A percentile compares a stretch with the other conserved stretches of the same genome.
Evolutionary conservation across 306 rosid species (phyloP).

Genomic region (Adenanthera pavonina): DNA sequence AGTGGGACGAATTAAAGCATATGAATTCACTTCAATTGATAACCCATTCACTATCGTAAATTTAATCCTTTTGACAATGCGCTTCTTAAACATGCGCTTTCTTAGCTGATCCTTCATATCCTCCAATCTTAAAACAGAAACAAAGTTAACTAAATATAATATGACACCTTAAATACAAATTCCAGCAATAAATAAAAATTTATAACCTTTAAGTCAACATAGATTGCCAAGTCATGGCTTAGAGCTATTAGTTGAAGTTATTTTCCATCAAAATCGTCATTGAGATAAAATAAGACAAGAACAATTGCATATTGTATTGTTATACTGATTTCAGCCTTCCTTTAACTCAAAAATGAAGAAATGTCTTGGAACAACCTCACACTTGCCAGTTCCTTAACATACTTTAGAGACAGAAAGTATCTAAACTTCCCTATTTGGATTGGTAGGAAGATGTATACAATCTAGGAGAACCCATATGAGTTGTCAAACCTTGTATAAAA

Average conservation of each 20-base stretch:
- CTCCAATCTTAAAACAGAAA: slow-evolving; percentile 67
- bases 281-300: slow-evolving; percentile 11
- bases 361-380: neutral
- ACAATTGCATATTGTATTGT: neutral
- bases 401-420: neutral
- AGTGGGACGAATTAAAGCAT: slow-evolving; percentile 90
- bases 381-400: neutral
- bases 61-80: slow-evolving; percentile 66
- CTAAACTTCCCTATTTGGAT: neutral
- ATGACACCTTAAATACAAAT: slow-evolving; percentile 9
- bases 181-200: slow-evolving; percentile 1
- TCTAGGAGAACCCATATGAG: neutral
- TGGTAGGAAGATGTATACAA: neutral
- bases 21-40: slow-evolving; percentile 73
- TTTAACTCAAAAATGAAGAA: neutral
- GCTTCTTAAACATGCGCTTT: slow-evolving; percentile 91
- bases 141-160: neutral
- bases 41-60: slow-evolving; percentile 71
- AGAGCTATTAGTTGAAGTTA: slow-evolving; percentile 24
- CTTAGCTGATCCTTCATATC: slow-evolving; percentile 92
- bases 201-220: slow-evolving; percentile 17
- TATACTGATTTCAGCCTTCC: neutral
- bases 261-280: neutral
- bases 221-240: slow-evolving; percentile 23
- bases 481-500: neutral